phyloP scores from a whole-genome alignment of 257 asterid species.

The Solanum habrochaites region DNA sequence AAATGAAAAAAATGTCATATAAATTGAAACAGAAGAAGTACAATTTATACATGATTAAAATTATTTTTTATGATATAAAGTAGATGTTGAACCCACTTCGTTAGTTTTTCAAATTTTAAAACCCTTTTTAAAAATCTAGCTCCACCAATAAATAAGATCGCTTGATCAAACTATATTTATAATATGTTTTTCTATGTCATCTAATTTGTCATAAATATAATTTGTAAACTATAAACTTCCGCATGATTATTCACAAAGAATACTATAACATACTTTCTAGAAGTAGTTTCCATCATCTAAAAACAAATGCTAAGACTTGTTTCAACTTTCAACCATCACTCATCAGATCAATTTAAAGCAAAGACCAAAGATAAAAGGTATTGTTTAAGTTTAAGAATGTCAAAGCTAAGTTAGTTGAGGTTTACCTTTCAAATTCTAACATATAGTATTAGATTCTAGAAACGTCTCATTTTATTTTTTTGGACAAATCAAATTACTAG shows the following conservation, averaged over 20 bases:
- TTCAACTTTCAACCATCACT: not conserved
- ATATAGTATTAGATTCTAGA: not conserved
- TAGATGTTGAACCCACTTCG: no score
- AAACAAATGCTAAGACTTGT: not conserved
- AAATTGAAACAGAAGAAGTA: no score
- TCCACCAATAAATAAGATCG: no score
- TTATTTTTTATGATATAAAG: no score
- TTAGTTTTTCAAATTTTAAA: no score
- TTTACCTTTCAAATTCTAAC: constrained; percentile 4
- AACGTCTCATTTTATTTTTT: not conserved
- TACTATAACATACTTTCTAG: not conserved
- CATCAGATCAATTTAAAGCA: not conserved
- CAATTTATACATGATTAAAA: no score
- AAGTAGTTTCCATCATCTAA: not conserved
- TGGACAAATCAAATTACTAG: not conserved
- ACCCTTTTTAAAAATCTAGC: no score
- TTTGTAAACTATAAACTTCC: no score
- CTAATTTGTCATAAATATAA: no score
- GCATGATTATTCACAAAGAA: no score
- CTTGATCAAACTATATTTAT: not conserved
- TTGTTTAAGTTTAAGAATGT: not conserved
- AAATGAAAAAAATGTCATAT: no score
- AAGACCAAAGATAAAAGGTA: not conserved
- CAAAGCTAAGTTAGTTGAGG: constrained; percentile 18
- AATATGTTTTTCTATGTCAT: not conserved